These are phyloP conservation scores for Tylopilus felleus DNA, from an alignment of 768 basidiomycete genomes.

Conservation along the genomic window DNA sequence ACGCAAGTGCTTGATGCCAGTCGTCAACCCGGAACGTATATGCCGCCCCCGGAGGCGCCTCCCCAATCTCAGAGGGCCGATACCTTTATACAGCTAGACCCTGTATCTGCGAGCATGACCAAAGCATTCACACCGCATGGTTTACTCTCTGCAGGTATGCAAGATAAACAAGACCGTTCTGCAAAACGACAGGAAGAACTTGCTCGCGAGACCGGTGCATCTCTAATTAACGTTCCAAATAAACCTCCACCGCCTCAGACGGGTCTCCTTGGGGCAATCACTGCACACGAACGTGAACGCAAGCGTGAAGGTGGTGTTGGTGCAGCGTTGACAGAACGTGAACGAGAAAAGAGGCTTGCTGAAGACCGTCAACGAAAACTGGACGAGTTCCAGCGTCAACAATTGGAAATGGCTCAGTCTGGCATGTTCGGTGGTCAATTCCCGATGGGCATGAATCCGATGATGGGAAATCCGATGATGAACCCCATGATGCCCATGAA, in stretches of 20 bases:
- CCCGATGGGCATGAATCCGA: constrained; percentile 53
- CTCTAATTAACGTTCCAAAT: constrained; percentile 91
- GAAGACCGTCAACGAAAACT: constrained; percentile 92
- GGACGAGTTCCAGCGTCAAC: constrained; percentile 85
- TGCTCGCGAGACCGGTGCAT: constrained; percentile 87
- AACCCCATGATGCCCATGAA: constrained; percentile 47
- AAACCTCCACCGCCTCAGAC: constrained; percentile 95
- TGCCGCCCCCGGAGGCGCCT: constrained; percentile 33
- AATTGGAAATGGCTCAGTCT: constrained; percentile 86
- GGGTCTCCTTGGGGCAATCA: constrained; percentile 93
- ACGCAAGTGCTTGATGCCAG: constrained; percentile 81
- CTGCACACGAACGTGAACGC: constrained; percentile 89
- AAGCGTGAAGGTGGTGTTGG: constrained; percentile 95
- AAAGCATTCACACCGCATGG: constrained; percentile 96
- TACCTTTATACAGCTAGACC: constrained; percentile 75
- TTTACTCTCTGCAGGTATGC: constrained; percentile 88
- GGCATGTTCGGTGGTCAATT: constrained; percentile 61
- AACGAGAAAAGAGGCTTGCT: constrained; percentile 86
- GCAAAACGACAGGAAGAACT: constrained; percentile 94
- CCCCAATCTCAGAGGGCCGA: constrained; percentile 37
- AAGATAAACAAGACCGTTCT: constrained; percentile 93
- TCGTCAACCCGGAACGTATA: constrained; percentile 43
- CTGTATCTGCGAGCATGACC: constrained; percentile 69
- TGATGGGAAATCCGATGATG: constrained; percentile 70
- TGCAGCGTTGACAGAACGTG: constrained; percentile 90